These are phyloP conservation scores for Oryza meyeriana DNA, from an alignment of 176 grass and related monocot genomes.

Conservation along the genomic window DNA sequence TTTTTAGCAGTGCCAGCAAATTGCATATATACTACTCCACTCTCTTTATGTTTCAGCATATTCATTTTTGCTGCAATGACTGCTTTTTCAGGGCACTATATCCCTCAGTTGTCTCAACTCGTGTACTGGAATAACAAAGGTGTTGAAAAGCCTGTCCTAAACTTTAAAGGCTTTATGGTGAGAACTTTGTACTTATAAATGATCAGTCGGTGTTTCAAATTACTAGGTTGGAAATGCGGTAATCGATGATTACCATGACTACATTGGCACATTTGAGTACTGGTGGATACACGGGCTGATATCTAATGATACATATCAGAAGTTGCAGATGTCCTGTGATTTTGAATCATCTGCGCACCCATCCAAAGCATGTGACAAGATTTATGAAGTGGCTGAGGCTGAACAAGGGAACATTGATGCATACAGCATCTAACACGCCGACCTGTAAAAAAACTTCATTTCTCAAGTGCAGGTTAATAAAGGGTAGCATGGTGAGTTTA, in stretches of 20 bases:
- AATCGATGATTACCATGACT: slow-evolving; percentile 83
- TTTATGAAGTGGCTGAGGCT: slow-evolving; percentile 29
- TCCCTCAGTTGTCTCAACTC: slow-evolving; percentile 73
- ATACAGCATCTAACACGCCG: slow-evolving; percentile 84
- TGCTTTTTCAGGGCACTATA: slow-evolving; percentile 76
- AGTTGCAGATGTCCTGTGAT: slow-evolving; percentile 50
- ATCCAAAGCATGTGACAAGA: slow-evolving; percentile 41
- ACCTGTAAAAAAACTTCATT: slow-evolving; percentile 51
- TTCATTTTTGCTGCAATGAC: slow-evolving; percentile 16
- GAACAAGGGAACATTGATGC: slow-evolving; percentile 77
- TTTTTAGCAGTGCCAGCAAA: not conserved
- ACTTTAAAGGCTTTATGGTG: slow-evolving; percentile 95
- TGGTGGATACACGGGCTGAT: slow-evolving; percentile 98
- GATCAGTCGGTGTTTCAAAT: not conserved
- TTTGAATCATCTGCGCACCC: slow-evolving; percentile 51
- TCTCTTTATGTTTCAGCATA: not conserved
- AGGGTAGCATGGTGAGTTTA: slow-evolving; percentile 33
- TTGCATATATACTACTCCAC: not conserved
- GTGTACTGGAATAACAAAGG: slow-evolving; percentile 67
- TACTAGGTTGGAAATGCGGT: slow-evolving; percentile 91
- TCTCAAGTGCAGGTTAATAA: slow-evolving; percentile 36
- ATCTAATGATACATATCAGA: slow-evolving; percentile 74
- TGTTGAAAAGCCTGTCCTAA: slow-evolving; percentile 52
- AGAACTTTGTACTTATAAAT: slow-evolving; percentile 26
- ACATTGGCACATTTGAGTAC: slow-evolving; percentile 72